A percentile compares a stretch with the other conserved stretches of the same genome.
phyloP scores from a whole-genome alignment of 1,284 basidiomycete species.

The Anthracocystis panici-leucophaei region DNA sequence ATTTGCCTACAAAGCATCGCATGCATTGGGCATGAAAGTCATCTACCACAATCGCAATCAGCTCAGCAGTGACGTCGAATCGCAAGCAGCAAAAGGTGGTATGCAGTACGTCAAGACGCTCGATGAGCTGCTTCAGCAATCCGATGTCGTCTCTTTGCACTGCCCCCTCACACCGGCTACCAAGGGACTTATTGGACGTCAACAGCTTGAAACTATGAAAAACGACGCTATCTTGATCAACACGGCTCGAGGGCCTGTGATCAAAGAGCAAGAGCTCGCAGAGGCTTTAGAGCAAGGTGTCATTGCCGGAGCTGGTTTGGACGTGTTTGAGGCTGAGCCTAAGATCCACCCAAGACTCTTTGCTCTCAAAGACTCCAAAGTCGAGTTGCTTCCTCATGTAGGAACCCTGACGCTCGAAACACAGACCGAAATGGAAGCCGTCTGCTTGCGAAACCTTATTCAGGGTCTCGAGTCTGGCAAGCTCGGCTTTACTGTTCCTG shows the following conservation, averaged over 20 bases:
- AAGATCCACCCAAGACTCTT: conserved; percentile 47
- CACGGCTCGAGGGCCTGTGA: conserved; percentile 72
- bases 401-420: conserved; percentile 68
- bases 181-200: conserved; percentile 68
- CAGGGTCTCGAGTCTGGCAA: conserved; percentile 63
- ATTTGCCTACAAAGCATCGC: conserved; percentile 60
- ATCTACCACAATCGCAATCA: conserved; percentile 63
- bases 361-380: conserved; percentile 49
- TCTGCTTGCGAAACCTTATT: conserved; percentile 66
- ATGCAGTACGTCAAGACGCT: conserved; percentile 64
- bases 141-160: conserved; percentile 72
- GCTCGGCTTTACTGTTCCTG: conserved; percentile 64
- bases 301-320: conserved; percentile 79
- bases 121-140: conserved; percentile 68
- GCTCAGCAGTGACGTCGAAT: conserved; percentile 64
- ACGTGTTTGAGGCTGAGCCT: conserved; percentile 76
- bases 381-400: conserved; percentile 59
- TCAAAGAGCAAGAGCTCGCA: conserved; percentile 70
- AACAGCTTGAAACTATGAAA: conserved; percentile 71
- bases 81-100: conserved; percentile 46
- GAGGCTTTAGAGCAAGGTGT: conserved; percentile 52
- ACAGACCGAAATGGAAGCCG: conserved; percentile 69
- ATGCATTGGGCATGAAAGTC: conserved; percentile 60
- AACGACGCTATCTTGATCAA: conserved; percentile 71
- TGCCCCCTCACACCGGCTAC: conserved; percentile 72